A percentile compares a stretch with the other conserved stretches of the same genome.
Evolutionary conservation across 2,329 filamentous ascomycete species (phyloP).

Genomic region (Ciborinia camelliae): DNA sequence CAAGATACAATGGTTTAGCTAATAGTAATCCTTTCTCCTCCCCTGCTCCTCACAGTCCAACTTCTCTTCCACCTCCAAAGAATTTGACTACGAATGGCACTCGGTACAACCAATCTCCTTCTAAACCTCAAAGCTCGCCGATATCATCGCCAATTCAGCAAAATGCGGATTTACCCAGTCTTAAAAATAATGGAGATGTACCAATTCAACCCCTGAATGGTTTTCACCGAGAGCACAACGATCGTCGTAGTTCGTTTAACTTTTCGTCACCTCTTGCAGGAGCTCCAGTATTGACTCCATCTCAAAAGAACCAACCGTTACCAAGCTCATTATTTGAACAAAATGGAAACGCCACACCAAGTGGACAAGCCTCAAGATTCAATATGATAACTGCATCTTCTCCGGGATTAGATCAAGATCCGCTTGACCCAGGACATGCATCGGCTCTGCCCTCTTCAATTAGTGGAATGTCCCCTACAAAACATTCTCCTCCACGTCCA

Average conservation of each 20-base stretch:
- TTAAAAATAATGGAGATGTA: slow-evolving; percentile 20
- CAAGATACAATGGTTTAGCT: slow-evolving; percentile 15
- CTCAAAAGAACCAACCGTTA: slow-evolving; percentile 23
- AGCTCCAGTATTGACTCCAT: slow-evolving; percentile 34
- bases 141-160: slow-evolving; percentile 23
- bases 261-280: slow-evolving; percentile 34
- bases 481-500: slow-evolving; percentile 40
- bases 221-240: slow-evolving; percentile 24
- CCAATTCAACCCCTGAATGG: slow-evolving; percentile 20
- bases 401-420: slow-evolving; percentile 21
- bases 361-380: slow-evolving; percentile 13
- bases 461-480: slow-evolving; percentile 45
- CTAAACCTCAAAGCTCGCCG: slow-evolving; percentile 16
- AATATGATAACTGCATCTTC: slow-evolving; percentile 18
- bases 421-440: slow-evolving; percentile 26
- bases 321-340: slow-evolving; percentile 22
- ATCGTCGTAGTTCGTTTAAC: slow-evolving; percentile 32
- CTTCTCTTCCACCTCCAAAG: slow-evolving; percentile 36
- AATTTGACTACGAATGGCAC: slow-evolving; percentile 32
- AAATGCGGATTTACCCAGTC: slow-evolving; percentile 18
- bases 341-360: slow-evolving; percentile 19
- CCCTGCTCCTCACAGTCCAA: slow-evolving; percentile 36
- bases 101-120: slow-evolving; percentile 13
- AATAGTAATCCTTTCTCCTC: slow-evolving; percentile 34
- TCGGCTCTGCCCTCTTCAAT: slow-evolving; percentile 37